A percentile compares a stretch with the other conserved stretches of the same genome.
Conservation (phyloP, 2,329 filamentous ascomycete species). For the Xylariaceae sp. region DNA sequence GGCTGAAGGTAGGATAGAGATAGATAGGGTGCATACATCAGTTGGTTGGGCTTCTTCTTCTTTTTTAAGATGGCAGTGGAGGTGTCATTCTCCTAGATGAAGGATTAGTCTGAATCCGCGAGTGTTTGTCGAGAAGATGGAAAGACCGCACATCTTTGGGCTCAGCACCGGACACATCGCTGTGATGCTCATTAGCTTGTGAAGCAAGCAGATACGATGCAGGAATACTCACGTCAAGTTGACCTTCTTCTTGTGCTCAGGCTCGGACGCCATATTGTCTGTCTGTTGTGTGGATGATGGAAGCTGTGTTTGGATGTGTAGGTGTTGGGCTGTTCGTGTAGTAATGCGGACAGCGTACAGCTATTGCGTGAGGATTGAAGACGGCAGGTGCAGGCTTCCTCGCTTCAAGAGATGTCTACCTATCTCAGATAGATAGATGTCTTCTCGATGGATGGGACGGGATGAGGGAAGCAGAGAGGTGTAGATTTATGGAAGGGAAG, state of each 20-base stretch:
- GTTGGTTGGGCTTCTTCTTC: conserved; percentile 99
- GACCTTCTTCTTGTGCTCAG: conserved; percentile 76
- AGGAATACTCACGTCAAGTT: conserved; percentile 66
- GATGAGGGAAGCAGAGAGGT: conserved; percentile 4
- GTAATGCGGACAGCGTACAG: background rate
- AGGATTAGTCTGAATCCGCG: conserved; percentile 21
- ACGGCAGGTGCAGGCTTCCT: background rate
- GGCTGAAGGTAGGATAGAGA: background rate
- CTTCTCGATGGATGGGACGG: background rate
- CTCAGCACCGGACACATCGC: conserved; percentile 86
- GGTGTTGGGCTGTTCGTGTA: too few relatives aligned
- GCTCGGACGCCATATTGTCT: conserved; percentile 67
- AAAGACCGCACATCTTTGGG: conserved; percentile 70
- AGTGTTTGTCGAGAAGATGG: conserved; percentile 17
- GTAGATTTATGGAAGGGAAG: conserved; percentile 2
- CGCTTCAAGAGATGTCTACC: background rate
- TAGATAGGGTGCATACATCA: conserved; percentile 61
- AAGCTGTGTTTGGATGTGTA: conserved; percentile 1
- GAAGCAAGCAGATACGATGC: conserved; percentile 1
- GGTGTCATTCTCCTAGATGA: conserved; percentile 73
- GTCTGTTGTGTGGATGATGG: conserved; percentile 12
- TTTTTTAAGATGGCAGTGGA: conserved; percentile 98
- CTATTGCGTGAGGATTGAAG: background rate
- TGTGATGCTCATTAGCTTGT: conserved; percentile 43
- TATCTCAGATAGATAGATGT: background rate